Evolutionary conservation across 495 filamentous ascomycete species (phyloP).

Genomic region (Ascodesmis nigricans): DNA sequence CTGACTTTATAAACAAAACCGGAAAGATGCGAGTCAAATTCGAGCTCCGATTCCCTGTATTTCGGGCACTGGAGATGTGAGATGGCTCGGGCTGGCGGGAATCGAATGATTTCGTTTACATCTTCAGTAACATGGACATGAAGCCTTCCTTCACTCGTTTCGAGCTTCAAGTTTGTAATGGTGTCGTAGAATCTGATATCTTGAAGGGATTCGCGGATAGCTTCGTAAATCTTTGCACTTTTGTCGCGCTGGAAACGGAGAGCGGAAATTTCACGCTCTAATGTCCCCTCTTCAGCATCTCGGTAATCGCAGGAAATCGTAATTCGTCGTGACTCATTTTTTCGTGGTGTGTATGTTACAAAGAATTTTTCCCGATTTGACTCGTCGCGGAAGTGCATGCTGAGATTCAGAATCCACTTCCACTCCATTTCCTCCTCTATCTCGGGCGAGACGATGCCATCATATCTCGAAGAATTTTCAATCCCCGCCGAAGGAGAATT

Average conservation of each 20-base stretch:
- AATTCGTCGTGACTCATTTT: slow-evolving; percentile 61
- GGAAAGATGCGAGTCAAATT: slow-evolving; percentile 80
- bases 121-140: slow-evolving; percentile 99
- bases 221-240: slow-evolving; percentile 83
- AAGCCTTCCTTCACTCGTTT: slow-evolving; percentile 69
- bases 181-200: slow-evolving; percentile 91
- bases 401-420: slow-evolving; percentile 90
- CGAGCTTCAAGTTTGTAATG: slow-evolving; percentile 86
- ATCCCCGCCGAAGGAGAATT: no score
- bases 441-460: neutral
- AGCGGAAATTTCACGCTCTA: slow-evolving; percentile 60
- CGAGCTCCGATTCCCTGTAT: slow-evolving; percentile 48
- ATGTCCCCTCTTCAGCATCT: slow-evolving; percentile 50
- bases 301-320: slow-evolving; percentile 93
- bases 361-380: slow-evolving; percentile 97
- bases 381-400: slow-evolving; percentile 94
- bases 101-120: slow-evolving; percentile 80
- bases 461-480: neutral
- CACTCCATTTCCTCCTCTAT: slow-evolving; percentile 45
- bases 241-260: slow-evolving; percentile 81
- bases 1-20: slow-evolving; percentile 93
- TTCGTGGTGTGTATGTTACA: slow-evolving; percentile 60
- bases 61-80: slow-evolving; percentile 48
- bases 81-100: slow-evolving; percentile 53
- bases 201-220: slow-evolving; percentile 71